Base-by-base conservation (phyloP, 208 protist species). In the Lotmaria passim region DNA sequence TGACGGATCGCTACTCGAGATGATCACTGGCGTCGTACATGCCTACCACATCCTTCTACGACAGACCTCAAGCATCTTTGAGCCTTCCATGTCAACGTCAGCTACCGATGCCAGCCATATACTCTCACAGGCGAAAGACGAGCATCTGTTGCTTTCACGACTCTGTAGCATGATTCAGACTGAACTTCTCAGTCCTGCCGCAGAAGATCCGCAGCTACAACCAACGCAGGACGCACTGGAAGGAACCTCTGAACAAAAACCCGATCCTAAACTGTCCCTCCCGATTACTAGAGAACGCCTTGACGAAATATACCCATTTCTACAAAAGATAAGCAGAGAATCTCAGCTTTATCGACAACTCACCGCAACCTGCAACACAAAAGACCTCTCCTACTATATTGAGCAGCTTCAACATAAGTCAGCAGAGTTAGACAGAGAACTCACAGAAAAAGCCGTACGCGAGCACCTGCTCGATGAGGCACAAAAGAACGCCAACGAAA, bases 1-100 rank as follows among this genome's bases (percentile, higher is more conserved):
- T 0, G 38, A 69, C 12, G 44, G 33, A 0, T 70, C 55, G 2
- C 10, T 70, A 0, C 44, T 76, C 0, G 46, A 69, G 31, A 69
- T 51, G 36, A 58, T 76, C 26, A 70, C 56, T 8, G 4, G 15
- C 30, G 44, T 65, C 7, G 62, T 70, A 10, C 53, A 70, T 26
- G 56, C 61, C 28, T 65, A 69, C 12, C 62, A 70, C 3, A 15
- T 6, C 2, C 2, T 62, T 15, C 26, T 76, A 15, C 46, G 65
- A 23, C 30, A 57, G 6, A 31, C 30, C 11, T 48, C 44, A 3
- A 43, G 15, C 21, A 6, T 47, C 21, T 59, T 46, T 46, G 38
- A 3, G 0, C 3, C 31, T 21, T 14, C 38, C 0, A 1, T 3
- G 21, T 19, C 33, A 3, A 0, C 30, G 14, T 23, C 33, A 0